Evolutionary conservation across 441 rosid genomes (phyloP), one percentile per base, ranked within the genome.

Genomic region (Erodium chrysanthum): DNA sequence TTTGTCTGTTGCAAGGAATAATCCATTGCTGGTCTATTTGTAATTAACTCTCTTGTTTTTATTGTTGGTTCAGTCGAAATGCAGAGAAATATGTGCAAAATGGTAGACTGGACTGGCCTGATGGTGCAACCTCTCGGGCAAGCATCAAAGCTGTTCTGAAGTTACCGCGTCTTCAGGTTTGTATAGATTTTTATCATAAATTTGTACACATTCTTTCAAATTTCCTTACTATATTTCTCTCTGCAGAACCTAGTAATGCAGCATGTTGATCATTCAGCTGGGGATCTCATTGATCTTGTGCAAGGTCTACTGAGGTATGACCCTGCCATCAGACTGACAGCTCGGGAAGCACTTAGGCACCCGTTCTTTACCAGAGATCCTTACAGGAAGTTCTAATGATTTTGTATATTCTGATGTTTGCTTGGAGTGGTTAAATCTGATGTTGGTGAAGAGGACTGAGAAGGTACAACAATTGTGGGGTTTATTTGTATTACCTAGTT

Each of bases 191-290:
- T 29, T 29, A 29, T 29, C 5, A 29, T 29, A 29, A 29, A 29
- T 29, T 29, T 29, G 33, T 29, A 29, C 5, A n/a, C n/a, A n/a
- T n/a, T n/a, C n/a, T n/a, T n/a, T n/a, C n/a, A 29, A 4, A 29
- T 29, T 29, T 29, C 33, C 33, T 29, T 29, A 29, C 5, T 29
- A 29, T 29, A 4, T 29, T 2, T 29, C 33, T 29, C 9, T 35
- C 9, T 67, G 76, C 89, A 92, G 98, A 92, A 92, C 68, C 79
- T 92, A 54, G 80, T 90, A 70, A 92, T 88, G 96, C 96, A 88
- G 77, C 93, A 88, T 71, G 98, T 90, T 27, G 98, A 92, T 85
- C 96, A 88, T 70, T 90, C 96, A 0, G 96, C 94, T 0, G 96
- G 96, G 10, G 96, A 90, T 78, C 77, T 92, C 67, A 90, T 92